Percentiles rank a stretch among this genome's conserved stretches.
These are phyloP conservation scores for Hagleromyces aurorensis DNA, from an alignment of 805 yeast species.

Conservation along the genomic window DNA sequence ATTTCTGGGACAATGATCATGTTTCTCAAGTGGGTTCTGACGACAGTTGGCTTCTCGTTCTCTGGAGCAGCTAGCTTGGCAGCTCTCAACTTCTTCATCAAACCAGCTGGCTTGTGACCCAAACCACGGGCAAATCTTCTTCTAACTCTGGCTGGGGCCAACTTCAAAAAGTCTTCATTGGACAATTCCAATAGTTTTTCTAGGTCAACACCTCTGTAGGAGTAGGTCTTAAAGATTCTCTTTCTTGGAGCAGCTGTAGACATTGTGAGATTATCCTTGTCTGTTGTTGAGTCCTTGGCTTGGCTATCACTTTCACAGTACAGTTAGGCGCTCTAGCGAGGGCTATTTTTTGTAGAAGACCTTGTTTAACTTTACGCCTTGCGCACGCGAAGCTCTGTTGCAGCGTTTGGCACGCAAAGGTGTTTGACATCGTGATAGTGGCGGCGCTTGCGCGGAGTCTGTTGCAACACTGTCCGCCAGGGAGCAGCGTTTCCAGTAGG, in stretches of 20 bases:
- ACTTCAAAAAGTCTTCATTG: conserved; percentile 94
- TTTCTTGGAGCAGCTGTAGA: conserved; percentile 48
- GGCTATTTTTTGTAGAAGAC: too few species aligned
- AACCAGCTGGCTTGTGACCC: conserved; percentile 89
- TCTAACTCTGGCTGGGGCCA: conserved; percentile 98
- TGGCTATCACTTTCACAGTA: too few species aligned
- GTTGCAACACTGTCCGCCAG: too few species aligned
- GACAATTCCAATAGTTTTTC: conserved; percentile 86
- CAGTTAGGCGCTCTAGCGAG: too few species aligned
- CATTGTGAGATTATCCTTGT: too few species aligned
- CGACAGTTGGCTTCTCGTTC: conserved; percentile 95
- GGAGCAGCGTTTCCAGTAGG: too few species aligned
- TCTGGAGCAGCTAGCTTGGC: conserved; percentile 85
- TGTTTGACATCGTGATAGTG: too few species aligned
- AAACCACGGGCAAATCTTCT: conserved; percentile 99
- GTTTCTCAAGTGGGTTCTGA: conserved; percentile 99
- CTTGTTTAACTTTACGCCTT: too few species aligned
- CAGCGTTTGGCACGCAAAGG: too few species aligned
- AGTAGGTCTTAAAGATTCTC: conserved; percentile 93
- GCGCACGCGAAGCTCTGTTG: too few species aligned
- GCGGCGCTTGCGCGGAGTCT: too few species aligned
- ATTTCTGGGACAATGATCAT: conserved; percentile 98
- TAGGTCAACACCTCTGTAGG: conserved; percentile 98
- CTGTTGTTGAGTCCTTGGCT: too few species aligned
- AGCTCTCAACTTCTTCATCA: conserved; percentile 95